Evolutionary conservation across 495 filamentous ascomycete genomes (phyloP), one percentile per base, ranked within the genome.

Genomic region (Tuber calosporum): DNA sequence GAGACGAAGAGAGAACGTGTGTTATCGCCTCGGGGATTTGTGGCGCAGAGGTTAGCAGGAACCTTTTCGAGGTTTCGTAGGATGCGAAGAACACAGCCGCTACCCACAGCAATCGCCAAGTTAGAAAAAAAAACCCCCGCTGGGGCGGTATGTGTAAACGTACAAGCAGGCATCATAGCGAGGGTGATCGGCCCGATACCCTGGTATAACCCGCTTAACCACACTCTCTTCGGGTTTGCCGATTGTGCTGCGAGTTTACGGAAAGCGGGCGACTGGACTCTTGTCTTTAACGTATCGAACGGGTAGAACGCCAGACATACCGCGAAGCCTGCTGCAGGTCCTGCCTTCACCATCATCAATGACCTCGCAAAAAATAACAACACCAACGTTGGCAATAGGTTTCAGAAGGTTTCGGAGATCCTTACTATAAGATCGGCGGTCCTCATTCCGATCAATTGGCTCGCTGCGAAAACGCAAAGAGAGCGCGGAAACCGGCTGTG

Each of bases 11-110:
- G 39, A 87, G 80, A 48, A 88, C 86, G 78, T 96, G 90, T 70
- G 91, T 85, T 6, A 90, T 62, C 1, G 93, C 88, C 37, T 45
- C 62, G 4, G 75, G 75, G 20, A 74, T 38, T 15, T 62, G 62
- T 5, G 72, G 68, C 9, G 42, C 34, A 9, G 45, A 36, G 26
- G 42, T 39, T 48, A 73, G 73, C 2, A 87, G 77, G 26, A 85
- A 77, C 20, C 85, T 83, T 83, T 94, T 96, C 13, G 86, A 83
- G 22, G 85, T 86, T 85, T 96, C 92, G 82, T 97, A 97, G 8
- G 91, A 90, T 15, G 90, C 91, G 83, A 97, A 96, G 83, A 97
- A 97, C n/a, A 91, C 88, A 73, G 92, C 92, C 70, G 93, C 92
- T 93, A 4, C 26, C 26, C 53, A 62, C 26, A 13, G 30, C 53